Conservation (phyloP, 768 basidiomycete species). For the Trichaptum fuscoviolaceum region DNA sequence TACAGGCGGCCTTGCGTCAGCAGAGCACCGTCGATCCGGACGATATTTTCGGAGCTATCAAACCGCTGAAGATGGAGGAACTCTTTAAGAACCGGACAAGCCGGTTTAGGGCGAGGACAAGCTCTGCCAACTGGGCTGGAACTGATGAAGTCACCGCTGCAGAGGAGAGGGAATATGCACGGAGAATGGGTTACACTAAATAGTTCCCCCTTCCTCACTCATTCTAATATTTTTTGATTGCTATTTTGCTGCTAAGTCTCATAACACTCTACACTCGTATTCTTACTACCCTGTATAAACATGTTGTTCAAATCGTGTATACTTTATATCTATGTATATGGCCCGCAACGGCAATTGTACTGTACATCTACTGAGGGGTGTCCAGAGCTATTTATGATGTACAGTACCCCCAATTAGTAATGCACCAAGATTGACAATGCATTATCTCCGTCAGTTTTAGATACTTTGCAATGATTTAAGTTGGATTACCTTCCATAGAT, state of each 20-base stretch:
- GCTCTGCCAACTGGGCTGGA: constrained; percentile 96
- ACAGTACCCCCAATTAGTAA: too few species aligned
- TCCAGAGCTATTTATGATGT: too few species aligned
- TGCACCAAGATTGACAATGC: too few species aligned
- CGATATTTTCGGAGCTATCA: constrained; percentile 87
- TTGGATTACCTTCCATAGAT: too few species aligned
- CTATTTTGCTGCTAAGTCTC: constrained; percentile 1
- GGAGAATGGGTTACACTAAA: constrained; percentile 72
- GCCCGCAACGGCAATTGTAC: not conserved
- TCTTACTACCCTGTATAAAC: not conserved
- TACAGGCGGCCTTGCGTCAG: constrained; percentile 68
- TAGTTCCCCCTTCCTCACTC: not conserved
- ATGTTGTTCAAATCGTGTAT: not conserved
- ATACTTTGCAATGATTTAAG: too few species aligned
- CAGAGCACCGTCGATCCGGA: constrained; percentile 89
- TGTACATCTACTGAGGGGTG: too few species aligned
- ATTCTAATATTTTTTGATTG: not conserved
- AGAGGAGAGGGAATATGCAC: constrained; percentile 84
- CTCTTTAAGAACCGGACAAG: constrained; percentile 77
- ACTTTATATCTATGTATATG: not conserved
- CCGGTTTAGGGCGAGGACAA: constrained; percentile 83
- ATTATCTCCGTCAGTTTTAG: too few species aligned
- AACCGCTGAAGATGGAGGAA: constrained; percentile 87
- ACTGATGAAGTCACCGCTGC: constrained; percentile 78
- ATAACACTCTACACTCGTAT: not conserved